Evolutionary conservation across 2,329 filamentous ascomycete species (phyloP), one percentile per base, ranked within the genome.

Genomic region (Hypoxylon sp.): DNA sequence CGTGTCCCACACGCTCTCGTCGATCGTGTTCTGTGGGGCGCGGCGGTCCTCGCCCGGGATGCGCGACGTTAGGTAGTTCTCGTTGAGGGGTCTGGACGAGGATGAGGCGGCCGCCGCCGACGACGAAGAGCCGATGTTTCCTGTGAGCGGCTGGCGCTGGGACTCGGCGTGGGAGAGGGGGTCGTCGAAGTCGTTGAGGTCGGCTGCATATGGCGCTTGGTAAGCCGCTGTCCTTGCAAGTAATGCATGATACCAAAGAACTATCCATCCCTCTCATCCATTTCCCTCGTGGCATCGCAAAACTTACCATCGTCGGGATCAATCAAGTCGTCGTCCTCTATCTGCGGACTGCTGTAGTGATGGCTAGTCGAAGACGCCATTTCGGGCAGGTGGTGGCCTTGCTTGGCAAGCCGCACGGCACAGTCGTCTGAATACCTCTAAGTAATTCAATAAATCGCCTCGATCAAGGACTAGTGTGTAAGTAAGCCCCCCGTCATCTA

Each of bases 1-100:
- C n/a, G 96, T 99, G 46, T 95, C 93, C 96, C 96, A 99, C 43
- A 99, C 96, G 1, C 90, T 91, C 82, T 99, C 96, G 80, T 99
- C 96, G 79, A 99, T 97, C 49, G 96, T 99, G 82, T 97, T 97
- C 72, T 91, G 90, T 6, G 94, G 89, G 14, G 96, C 94, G 70
- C 91, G 88, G 60, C 96, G 92, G 83, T 99, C 96, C 80, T 98
- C 95, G 72, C 96, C 96, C 2, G 91, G 91, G 77, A 99, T 97
- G 64, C 90, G 90, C 21, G 93, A 96, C 25, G 94, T 97, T 73
- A 98, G 87, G 80, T 95, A 97, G 76, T 86, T 89, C 78, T 95
- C 90, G 75, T 94, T 90, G 64, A 93, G 85, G 55, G 86, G 81
- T 14, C 81, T 81, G 19, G 83, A 82, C 41, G 89, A 88, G 34